Percentiles rank a stretch among this genome's conserved stretches.
These are phyloP conservation scores for Iris pallida DNA, from an alignment of 116 monocot genomes.

Conservation along the genomic window DNA sequence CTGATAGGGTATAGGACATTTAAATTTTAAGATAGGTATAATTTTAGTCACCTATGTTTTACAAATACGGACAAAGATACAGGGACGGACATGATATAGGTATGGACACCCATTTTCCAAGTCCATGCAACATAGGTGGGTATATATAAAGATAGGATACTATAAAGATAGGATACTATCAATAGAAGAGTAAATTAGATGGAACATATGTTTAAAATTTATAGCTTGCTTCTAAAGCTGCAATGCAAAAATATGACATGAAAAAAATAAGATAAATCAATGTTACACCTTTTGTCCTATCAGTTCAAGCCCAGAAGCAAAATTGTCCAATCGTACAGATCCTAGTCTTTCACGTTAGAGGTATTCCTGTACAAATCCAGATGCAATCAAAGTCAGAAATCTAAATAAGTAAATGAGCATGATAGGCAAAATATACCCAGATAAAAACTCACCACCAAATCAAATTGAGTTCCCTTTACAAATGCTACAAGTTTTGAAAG, in stretches of 20 bases:
- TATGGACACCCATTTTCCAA: no score
- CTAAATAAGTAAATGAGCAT: background rate
- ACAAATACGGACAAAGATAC: no score
- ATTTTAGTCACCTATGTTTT: no score
- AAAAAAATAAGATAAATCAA: slow-evolving; percentile 8
- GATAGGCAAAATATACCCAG: background rate
- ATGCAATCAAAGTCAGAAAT: slow-evolving; percentile 1
- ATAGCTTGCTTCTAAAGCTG: no score
- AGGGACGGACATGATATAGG: no score
- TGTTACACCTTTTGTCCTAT: slow-evolving; percentile 85
- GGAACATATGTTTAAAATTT: no score
- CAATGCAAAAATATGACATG: slow-evolving; percentile 1
- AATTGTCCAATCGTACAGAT: slow-evolving; percentile 88
- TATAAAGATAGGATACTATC: no score
- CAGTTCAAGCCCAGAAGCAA: slow-evolving; percentile 96
- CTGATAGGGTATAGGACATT: no score
- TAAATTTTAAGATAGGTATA: no score
- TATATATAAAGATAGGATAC: no score
- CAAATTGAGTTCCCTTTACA: slow-evolving; percentile 99
- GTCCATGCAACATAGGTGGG: no score
- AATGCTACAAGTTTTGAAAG: slow-evolving; percentile 99
- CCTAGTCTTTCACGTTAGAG: slow-evolving; percentile 90
- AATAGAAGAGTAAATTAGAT: no score
- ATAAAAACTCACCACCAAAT: slow-evolving; percentile 79
- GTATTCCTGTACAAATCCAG: slow-evolving; percentile 66